phyloP scores from a whole-genome alignment of 2,329 filamentous ascomycete genomes.

The Aspergillus sp. region DNA sequence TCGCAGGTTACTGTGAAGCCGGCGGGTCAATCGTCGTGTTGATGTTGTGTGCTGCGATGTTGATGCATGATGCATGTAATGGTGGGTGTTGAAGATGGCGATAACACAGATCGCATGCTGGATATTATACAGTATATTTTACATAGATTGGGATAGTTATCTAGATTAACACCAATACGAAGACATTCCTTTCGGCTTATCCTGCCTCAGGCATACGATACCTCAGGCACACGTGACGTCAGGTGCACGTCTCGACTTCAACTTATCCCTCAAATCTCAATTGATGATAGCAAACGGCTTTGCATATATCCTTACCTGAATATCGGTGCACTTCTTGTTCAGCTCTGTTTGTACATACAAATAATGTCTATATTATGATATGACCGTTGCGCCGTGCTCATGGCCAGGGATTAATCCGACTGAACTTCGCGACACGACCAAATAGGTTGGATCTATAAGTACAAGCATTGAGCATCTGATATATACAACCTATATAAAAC shows the following conservation, averaged over 20 bases:
- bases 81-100: no score
- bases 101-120: not conserved
- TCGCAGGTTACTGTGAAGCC: slow-evolving; percentile 12
- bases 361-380: no score
- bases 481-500: no score
- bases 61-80: no score
- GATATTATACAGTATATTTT: not conserved
- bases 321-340: no score
- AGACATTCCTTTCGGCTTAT: no score
- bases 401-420: no score
- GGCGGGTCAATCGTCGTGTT: slow-evolving; percentile 4
- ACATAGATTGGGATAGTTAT: no score
- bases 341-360: no score
- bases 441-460: not conserved
- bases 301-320: not conserved
- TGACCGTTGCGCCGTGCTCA: no score
- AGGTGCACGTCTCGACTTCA: not conserved
- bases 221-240: not conserved
- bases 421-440: no score
- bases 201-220: not conserved
- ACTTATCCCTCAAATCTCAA: not conserved
- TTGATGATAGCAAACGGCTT: not conserved
- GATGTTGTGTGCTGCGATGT: not conserved
- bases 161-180: no score
- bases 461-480: not conserved